Percentiles rank a stretch among this genome's conserved stretches.
phyloP scores from a whole-genome alignment of 345 rosid genomes.

The Hypericum perforatum region DNA sequence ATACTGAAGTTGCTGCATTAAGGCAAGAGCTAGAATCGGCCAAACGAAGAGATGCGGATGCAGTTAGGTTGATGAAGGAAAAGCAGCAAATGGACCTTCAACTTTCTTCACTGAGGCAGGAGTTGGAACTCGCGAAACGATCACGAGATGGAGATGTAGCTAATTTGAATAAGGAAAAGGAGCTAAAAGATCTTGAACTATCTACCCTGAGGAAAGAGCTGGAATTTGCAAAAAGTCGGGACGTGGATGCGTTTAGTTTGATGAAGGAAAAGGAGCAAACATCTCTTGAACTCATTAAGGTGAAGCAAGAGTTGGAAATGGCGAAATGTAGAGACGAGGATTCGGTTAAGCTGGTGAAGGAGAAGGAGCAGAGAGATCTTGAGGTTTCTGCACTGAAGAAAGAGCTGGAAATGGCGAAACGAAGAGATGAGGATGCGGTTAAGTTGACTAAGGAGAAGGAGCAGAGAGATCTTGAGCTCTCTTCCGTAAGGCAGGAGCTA shows the following conservation, averaged over 20 bases:
- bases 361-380: conserved; percentile 20
- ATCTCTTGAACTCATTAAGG: neutral
- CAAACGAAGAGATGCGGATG: too few relatives aligned
- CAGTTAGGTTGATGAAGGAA: too few relatives aligned
- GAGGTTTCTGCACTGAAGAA: conserved; percentile 19
- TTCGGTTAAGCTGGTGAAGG: conserved; percentile 21
- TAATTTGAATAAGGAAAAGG: conserved; percentile 29
- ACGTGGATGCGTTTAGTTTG: conserved; percentile 1
- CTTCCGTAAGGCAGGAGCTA: conserved; percentile 35
- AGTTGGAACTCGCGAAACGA: conserved; percentile 37
- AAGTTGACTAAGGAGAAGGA: conserved; percentile 27
- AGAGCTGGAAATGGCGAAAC: conserved; percentile 20
- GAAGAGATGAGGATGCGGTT: conserved; percentile 2
- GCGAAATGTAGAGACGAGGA: conserved; percentile 36
- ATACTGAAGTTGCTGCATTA: too few relatives aligned
- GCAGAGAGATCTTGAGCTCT: conserved; percentile 23
- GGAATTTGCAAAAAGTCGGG: conserved; percentile 7
- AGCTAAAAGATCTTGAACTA: conserved; percentile 13
- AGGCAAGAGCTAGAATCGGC: too few relatives aligned
- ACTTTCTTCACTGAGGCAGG: conserved; percentile 1
- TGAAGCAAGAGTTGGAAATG: conserved; percentile 28
- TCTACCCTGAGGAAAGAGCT: conserved; percentile 24
- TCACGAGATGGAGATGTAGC: conserved; percentile 30
- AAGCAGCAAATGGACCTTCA: too few relatives aligned
- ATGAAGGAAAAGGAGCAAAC: neutral